These are phyloP conservation scores for Suillus ampliporus DNA, from an alignment of 768 basidiomycete genomes.

Conservation along the genomic window DNA sequence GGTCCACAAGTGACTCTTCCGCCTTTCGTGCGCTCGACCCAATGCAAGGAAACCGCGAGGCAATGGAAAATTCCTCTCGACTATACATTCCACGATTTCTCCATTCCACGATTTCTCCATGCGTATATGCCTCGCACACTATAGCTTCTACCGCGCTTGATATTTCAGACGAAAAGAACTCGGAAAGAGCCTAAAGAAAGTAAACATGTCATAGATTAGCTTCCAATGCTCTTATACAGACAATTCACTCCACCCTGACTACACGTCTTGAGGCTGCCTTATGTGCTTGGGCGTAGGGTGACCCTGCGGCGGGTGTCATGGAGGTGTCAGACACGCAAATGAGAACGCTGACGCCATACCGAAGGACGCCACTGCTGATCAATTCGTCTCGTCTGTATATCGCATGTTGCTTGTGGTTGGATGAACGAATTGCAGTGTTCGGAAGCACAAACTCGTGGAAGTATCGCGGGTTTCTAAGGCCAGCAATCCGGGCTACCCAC, in stretches of 20 bases:
- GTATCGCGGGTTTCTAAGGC: constrained; percentile 6
- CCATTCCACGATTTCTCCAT: not conserved
- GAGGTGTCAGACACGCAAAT: not conserved
- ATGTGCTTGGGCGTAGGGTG: constrained; percentile 5
- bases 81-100: constrained; percentile 4
- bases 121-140: not conserved
- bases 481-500: constrained; percentile 6
- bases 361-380: not conserved
- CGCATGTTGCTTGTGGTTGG: not conserved
- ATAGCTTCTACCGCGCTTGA: not conserved
- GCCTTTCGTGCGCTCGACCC: not conserved
- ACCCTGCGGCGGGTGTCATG: not conserved
- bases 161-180: not conserved
- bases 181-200: not conserved
- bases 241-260: not conserved
- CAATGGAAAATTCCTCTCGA: not conserved
- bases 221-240: not conserved
- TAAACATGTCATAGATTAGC: not conserved
- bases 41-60: constrained; percentile 4
- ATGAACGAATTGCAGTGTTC: not conserved
- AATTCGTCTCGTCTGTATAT: not conserved
- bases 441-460: constrained; percentile 5
- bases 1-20: not conserved
- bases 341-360: not conserved
- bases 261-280: not conserved